Conservation (phyloP, 441 rosid species). For the Hypseocharis bilobata region DNA sequence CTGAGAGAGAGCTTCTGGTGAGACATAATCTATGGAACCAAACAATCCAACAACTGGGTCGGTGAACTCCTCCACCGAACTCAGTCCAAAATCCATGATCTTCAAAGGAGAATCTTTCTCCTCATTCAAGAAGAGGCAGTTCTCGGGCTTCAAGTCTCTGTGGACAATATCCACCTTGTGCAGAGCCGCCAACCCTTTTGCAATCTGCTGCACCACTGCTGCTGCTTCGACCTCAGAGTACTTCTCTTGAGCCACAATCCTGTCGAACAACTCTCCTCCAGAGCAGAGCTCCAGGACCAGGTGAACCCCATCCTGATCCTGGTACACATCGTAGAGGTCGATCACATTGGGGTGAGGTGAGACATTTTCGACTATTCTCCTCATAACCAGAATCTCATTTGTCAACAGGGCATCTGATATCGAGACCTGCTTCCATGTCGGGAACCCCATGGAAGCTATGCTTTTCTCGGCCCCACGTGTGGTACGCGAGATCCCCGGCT, state of each 20-base stretch:
- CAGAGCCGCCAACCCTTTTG: constrained; percentile 43
- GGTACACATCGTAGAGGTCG: constrained; percentile 56
- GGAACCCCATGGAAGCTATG: constrained; percentile 26
- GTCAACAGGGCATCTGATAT: constrained; percentile 54
- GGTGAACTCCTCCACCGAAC: constrained; percentile 61
- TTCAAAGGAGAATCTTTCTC: constrained; percentile 47
- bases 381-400: constrained; percentile 65
- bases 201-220: constrained; percentile 49
- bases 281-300: constrained; percentile 58
- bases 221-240: constrained; percentile 53
- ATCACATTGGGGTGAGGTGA: constrained; percentile 61
- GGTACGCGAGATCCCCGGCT: constrained; percentile 14
- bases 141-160: constrained; percentile 67
- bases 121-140: constrained; percentile 48
- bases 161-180: constrained; percentile 53
- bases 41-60: constrained; percentile 69
- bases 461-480: constrained; percentile 9
- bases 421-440: constrained; percentile 42
- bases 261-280: constrained; percentile 56
- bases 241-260: constrained; percentile 43
- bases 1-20: constrained; percentile 63
- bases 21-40: constrained; percentile 64
- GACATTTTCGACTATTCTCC: constrained; percentile 54
- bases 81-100: constrained; percentile 70
- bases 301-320: constrained; percentile 58